Evolutionary conservation across 2,329 filamentous ascomycete species (phyloP).

Genomic region (Cladosporium austrohemisphaericum): DNA sequence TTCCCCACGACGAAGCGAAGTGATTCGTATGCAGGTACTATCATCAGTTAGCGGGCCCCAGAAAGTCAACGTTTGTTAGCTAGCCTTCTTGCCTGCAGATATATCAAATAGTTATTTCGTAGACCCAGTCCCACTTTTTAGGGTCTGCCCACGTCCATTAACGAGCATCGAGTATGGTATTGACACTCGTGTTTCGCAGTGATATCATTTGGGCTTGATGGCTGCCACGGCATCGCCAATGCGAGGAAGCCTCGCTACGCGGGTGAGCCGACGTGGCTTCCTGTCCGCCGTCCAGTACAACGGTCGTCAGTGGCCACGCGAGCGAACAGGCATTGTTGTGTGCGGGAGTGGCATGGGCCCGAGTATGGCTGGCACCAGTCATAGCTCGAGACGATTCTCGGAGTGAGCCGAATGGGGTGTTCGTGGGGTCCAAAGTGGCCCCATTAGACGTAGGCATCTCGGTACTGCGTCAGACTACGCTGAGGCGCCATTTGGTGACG

Average conservation of each 20-base stretch:
- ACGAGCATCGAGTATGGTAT: neutral
- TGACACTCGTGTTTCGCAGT: constrained; percentile 5
- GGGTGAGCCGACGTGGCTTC: constrained; percentile 12
- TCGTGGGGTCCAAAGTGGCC: constrained; percentile 1
- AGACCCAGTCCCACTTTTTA: constrained; percentile 14
- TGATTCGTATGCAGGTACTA: constrained; percentile 6
- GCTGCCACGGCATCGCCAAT: constrained; percentile 8
- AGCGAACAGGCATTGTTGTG: constrained; percentile 4
- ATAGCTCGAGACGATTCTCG: neutral
- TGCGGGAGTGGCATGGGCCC: neutral
- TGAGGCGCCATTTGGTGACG: too few species aligned
- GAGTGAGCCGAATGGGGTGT: neutral
- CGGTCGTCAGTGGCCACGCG: neutral
- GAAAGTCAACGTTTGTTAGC: constrained; percentile 1
- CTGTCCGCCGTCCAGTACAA: neutral
- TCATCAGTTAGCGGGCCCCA: constrained; percentile 6
- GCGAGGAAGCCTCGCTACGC: constrained; percentile 5
- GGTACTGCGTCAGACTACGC: too few species aligned
- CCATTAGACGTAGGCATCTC: too few species aligned
- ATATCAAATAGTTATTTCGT: too few species aligned
- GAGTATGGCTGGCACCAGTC: neutral
- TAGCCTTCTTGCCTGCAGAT: constrained; percentile 3
- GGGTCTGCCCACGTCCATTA: constrained; percentile 8
- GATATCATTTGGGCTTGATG: constrained; percentile 13
- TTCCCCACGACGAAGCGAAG: neutral